phyloP scores from a whole-genome alignment of 2,329 filamentous ascomycete genomes.

The Leptographium wingfieldii region DNA sequence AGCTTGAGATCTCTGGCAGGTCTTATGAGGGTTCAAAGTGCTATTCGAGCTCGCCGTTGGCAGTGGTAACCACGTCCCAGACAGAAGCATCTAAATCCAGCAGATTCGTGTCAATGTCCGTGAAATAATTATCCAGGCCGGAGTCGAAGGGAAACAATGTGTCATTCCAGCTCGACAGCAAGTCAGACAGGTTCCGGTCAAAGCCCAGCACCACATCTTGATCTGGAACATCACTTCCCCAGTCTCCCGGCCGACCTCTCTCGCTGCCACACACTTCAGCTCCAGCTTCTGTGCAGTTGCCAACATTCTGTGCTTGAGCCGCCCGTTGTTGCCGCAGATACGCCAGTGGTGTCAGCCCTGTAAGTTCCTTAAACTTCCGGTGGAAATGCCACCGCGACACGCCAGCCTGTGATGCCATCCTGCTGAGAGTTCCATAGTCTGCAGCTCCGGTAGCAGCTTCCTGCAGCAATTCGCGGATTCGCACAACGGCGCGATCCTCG shows the following conservation, averaged over 20 bases:
- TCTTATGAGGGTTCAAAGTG: not conserved
- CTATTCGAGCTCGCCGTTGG: not conserved
- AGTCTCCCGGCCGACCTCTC: not conserved
- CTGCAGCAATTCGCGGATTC: conserved; percentile 20
- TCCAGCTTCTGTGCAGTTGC: not conserved
- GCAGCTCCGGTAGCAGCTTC: conserved; percentile 12
- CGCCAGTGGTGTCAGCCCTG: conserved; percentile 32
- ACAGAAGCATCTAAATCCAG: not conserved
- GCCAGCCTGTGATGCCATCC: conserved; percentile 36
- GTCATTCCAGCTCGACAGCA: not conserved
- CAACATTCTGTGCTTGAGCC: not conserved
- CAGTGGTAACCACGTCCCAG: not conserved
- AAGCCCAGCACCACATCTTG: not conserved
- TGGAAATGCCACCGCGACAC: conserved; percentile 47
- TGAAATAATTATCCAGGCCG: not conserved
- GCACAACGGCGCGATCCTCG: conserved; percentile 29
- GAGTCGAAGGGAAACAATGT: not conserved
- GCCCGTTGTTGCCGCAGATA: conserved; percentile 14
- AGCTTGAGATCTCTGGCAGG: not conserved
- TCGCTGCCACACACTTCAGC: not conserved
- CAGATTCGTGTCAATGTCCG: not conserved
- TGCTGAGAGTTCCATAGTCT: not conserved
- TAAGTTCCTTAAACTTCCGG: conserved; percentile 42
- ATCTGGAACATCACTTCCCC: not conserved
- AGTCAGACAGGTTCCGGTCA: not conserved